Conservation (phyloP, 2,329 filamentous ascomycete genomes). For the Blastomyces parvus region DNA sequence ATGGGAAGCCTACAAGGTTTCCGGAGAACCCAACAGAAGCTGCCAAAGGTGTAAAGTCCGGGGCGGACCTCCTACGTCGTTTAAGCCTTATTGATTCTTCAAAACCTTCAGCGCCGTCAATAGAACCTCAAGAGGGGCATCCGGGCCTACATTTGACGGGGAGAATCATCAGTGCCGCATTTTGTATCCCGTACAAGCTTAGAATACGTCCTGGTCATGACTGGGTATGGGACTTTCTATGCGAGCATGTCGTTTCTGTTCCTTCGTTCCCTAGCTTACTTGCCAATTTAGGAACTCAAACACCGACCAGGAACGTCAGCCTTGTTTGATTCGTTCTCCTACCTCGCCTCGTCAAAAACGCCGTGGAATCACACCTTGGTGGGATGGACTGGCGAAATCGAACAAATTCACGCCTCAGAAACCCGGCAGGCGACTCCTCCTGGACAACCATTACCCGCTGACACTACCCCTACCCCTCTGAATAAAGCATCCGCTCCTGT, state of each 20-base stretch:
- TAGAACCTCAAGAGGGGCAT: constrained; percentile 46
- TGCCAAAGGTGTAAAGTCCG: constrained; percentile 37
- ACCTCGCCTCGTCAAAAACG: constrained; percentile 72
- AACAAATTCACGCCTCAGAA: constrained; percentile 29
- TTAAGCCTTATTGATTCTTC: constrained; percentile 38
- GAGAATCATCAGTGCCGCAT: constrained; percentile 54
- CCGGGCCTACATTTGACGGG: constrained; percentile 51
- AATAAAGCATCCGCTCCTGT: constrained; percentile 73
- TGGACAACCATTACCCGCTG: constrained; percentile 15
- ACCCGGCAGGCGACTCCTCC: constrained; percentile 12
- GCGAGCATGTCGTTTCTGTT: constrained; percentile 2
- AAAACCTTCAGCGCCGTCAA: constrained; percentile 35
- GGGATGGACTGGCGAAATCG: constrained; percentile 88
- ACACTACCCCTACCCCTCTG: constrained; percentile 37
- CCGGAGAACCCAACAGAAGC: constrained; percentile 32
- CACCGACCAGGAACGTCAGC: constrained; percentile 79
- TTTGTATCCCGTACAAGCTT: constrained; percentile 54
- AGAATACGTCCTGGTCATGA: constrained; percentile 43
- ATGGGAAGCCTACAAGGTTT: neutral
- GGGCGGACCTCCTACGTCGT: constrained; percentile 45
- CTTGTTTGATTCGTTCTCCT: constrained; percentile 80
- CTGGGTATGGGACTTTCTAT: constrained; percentile 41
- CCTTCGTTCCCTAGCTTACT: constrained; percentile 7
- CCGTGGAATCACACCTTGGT: constrained; percentile 89
- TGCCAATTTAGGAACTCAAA: constrained; percentile 53